Base-by-base conservation (phyloP, 1,284 basidiomycete species). In the Grifola frondosa region DNA sequence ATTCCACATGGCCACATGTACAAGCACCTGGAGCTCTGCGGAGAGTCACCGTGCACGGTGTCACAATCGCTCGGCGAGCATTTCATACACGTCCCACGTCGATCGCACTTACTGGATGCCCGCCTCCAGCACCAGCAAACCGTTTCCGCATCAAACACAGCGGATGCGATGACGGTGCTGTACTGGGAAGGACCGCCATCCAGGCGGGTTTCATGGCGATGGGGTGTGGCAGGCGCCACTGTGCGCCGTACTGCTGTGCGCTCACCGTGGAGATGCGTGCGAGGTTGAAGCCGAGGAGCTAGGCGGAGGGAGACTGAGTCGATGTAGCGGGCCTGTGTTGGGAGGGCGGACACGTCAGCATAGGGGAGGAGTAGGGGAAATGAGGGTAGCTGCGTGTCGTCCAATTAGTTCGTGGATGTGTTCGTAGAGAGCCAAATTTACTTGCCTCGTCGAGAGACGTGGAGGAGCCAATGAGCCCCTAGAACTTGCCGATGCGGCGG, bases 221-320 rank as follows among this genome's bases (percentile, higher is more conserved):
- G 33, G 44, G 32, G 2, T 33, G 50, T 3, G 46, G 20, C 6
- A 46, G 39, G 20, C 53, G 57, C 30, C 52, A n/a, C n/a, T n/a
- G 54, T 1, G 46, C 36, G n/a, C 53, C 53, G 3, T 57, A 50
- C 4, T 58, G 49, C 35, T 60, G 59, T 66, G 21, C 66, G 60
- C n/a, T n/a, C n/a, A n/a, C 68, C n/a, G n/a, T n/a, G n/a, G n/a
- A n/a, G n/a, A n/a, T n/a, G n/a, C n/a, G n/a, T n/a, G 38, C 72
- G 68, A 5, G 48, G 58, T n/a, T n/a, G n/a, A n/a, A n/a, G 34
- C 77, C 75, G 40, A 88, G 84, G 1, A 97, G 73, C 60, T 98
- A 98, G 81, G 7, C 96, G 84, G 13, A 95, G 81, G 1, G 93
- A 93, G 51, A 98, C 90, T n/a, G 92, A 88, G 64, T 99, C 96